Evolutionary conservation across 1,284 basidiomycete genomes (phyloP).

Genomic region (Pseudozyma sp.): DNA sequence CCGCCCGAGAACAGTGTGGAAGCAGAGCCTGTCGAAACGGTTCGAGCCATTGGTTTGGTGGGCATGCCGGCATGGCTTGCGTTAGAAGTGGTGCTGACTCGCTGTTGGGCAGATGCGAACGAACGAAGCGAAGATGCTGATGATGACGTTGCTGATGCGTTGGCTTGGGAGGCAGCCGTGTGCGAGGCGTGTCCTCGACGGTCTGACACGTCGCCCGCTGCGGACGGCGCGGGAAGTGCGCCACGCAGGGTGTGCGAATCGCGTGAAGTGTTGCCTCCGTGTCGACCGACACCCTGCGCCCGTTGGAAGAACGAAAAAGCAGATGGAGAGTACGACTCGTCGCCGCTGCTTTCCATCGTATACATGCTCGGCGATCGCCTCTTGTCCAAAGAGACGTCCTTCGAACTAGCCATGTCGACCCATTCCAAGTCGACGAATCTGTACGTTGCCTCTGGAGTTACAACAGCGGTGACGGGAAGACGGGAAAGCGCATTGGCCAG

Average conservation of each 20-base stretch:
- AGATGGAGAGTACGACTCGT: conserved; percentile 28
- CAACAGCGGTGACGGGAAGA: conserved; percentile 15
- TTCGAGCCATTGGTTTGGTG: background rate
- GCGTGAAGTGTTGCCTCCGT: conserved; percentile 3
- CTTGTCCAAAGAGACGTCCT: conserved; percentile 3
- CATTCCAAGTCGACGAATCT: conserved; percentile 28
- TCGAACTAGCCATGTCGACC: conserved; percentile 32
- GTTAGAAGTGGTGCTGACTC: background rate
- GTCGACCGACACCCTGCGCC: background rate
- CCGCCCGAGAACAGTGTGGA: background rate
- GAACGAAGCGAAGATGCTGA: conserved; percentile 9
- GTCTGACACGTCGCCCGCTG: background rate
- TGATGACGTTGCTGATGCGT: background rate
- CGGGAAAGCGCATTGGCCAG: conserved; percentile 16
- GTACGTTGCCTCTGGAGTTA: conserved; percentile 16
- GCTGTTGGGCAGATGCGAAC: conserved; percentile 1
- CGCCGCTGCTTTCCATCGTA: conserved; percentile 9
- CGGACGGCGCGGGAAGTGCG: background rate
- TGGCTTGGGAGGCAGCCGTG: background rate
- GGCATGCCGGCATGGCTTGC: background rate
- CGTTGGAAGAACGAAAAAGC: conserved; percentile 26
- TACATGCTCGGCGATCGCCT: conserved; percentile 12
- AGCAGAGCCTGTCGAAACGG: background rate
- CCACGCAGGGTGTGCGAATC: conserved; percentile 16
- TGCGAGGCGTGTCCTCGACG: background rate